Evolutionary conservation across 73 alveolate species (phyloP), one percentile per base, ranked within the genome.

Genomic region (Paramecium sexaurelia): DNA sequence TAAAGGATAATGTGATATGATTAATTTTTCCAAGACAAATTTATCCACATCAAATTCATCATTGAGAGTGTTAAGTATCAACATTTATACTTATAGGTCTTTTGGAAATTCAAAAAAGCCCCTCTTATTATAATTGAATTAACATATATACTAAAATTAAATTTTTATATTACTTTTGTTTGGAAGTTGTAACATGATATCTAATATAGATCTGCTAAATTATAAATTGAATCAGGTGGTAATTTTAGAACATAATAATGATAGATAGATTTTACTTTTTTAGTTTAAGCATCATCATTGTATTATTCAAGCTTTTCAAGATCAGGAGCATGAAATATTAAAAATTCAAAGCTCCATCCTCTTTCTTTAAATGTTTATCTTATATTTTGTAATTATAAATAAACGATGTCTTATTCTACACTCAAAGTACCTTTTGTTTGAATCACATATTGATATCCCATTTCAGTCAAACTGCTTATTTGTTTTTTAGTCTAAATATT

Each of bases 41-140:
- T 73, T 73, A 73, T 73, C 87, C 5, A 73, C 87, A 73, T 73
- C 87, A 36, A 73, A 73, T 19, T 73, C 87, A 39, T 73, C 87
- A 73, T 73, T 73, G 0, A 73, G 27, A 3, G 67, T 73, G 4
- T 73, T 73, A 17, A 73, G 9, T 35, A 73, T 73, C 7, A 73
- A 36, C 55, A 36, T 36, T 39, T 73, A 33, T n/a, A 73, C 87
- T 7, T 39, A 37, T 19, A 73, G 15, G 5, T 73, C 87, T 73
- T 73, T 73, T n/a, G 87, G 87, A 36, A 73, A 73, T 9, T 73
- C 87, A 73, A 73, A 73, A 73, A 27, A 36, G 0, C 32, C 33
- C 9, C 43, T 32, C 7, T 73, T 39, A 20, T 73, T 32, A 33
- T 73, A 73, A 3, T 36, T 4, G 7, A 73, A 73, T 39, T 73